These are phyloP conservation scores for Syncephalastrum contaminatum DNA, from an alignment of 371 early-diverging fungal genomes.

Conservation along the genomic window DNA sequence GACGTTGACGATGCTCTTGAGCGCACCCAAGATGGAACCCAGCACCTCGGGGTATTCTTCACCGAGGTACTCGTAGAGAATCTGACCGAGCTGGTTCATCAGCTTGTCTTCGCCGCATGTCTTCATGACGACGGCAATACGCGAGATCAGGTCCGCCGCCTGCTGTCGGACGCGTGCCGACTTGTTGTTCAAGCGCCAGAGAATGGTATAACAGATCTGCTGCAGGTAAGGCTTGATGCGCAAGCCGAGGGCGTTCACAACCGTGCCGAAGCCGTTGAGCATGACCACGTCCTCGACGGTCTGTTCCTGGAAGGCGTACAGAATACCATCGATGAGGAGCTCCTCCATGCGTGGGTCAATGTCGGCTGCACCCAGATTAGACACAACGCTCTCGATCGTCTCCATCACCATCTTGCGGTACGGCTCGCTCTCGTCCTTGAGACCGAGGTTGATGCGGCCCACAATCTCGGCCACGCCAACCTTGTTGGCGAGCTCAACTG, in stretches of 20 bases:
- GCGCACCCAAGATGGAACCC: conserved; percentile 89
- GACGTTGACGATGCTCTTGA: conserved; percentile 93
- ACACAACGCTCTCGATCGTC: conserved; percentile 83
- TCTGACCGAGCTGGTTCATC: conserved; percentile 88
- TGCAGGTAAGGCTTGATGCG: conserved; percentile 91
- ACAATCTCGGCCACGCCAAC: conserved; percentile 93
- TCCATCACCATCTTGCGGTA: conserved; percentile 98
- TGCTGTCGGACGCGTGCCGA: conserved; percentile 95
- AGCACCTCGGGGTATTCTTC: conserved; percentile 98
- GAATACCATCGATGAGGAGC: conserved; percentile 90
- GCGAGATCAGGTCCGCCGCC: conserved; percentile 94
- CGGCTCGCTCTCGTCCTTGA: conserved; percentile 95
- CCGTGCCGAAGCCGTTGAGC: conserved; percentile 94
- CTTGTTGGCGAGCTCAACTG: conserved; percentile 91
- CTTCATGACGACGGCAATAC: conserved; percentile 92
- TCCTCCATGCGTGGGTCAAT: conserved; percentile 90
- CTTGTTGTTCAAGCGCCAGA: conserved; percentile 97
- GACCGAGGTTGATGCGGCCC: conserved; percentile 78
- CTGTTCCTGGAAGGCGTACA: conserved; percentile 98
- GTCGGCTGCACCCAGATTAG: conserved; percentile 84
- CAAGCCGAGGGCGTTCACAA: conserved; percentile 87
- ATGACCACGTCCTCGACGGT: conserved; percentile 86
- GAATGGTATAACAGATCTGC: conserved; percentile 90
- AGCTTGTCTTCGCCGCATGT: conserved; percentile 93
- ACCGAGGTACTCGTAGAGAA: conserved; percentile 95